Conservation (phyloP, 140 eudicot species). For the Oenanthe javanica region DNA sequence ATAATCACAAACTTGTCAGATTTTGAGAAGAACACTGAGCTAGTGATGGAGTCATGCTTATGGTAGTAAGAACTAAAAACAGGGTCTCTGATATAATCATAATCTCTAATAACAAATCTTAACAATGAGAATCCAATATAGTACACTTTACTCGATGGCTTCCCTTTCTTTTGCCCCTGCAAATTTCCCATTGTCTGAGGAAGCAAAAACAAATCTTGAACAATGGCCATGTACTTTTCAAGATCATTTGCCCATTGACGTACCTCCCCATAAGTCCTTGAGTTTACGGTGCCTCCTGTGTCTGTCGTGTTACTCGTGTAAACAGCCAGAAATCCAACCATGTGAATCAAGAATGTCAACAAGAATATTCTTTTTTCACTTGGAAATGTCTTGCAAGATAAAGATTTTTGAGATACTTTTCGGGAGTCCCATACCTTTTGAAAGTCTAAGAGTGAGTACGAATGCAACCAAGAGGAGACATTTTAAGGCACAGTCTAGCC, state of each 20-base stretch:
- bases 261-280: background rate
- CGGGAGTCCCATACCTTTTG: constrained; percentile 11
- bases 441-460: constrained; percentile 1
- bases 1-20: background rate
- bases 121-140: background rate
- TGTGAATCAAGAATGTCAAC: background rate
- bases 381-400: background rate
- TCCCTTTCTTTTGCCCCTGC: background rate
- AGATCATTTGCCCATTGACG: background rate
- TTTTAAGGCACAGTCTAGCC: constrained; percentile 2
- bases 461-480: constrained; percentile 9
- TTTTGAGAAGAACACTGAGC: background rate
- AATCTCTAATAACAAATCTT: background rate
- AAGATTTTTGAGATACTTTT: background rate
- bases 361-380: background rate
- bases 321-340: background rate
- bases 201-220: background rate
- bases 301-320: background rate
- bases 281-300: background rate
- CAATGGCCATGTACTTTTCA: background rate
- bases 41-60: background rate
- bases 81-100: background rate
- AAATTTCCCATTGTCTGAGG: background rate
- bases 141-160: background rate
- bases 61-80: background rate